Conservation (phyloP, 2,329 filamentous ascomycete genomes). For the Ceratocystis cacaofunesta region DNA sequence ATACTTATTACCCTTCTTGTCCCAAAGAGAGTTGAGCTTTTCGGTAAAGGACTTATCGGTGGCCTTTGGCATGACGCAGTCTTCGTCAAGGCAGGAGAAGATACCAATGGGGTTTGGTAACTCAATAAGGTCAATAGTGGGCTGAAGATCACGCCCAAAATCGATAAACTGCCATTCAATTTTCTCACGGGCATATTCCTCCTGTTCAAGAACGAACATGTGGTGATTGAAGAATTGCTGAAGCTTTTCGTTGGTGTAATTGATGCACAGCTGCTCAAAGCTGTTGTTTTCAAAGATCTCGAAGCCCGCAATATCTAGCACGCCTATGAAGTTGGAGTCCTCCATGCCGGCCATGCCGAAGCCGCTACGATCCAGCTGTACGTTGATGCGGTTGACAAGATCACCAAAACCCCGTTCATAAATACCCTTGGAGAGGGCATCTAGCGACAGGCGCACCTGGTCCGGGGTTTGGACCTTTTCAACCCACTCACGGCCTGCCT, state of each 20-base stretch:
- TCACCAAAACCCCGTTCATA: constrained; percentile 94
- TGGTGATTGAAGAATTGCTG: constrained; percentile 99
- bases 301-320: constrained; percentile 96
- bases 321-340: constrained; percentile 90
- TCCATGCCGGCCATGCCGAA: constrained; percentile 56
- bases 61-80: constrained; percentile 97
- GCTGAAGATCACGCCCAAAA: constrained; percentile 91
- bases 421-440: constrained; percentile 90
- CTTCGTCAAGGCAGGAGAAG: constrained; percentile 94
- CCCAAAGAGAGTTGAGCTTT: constrained; percentile 93
- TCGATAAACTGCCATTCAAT: constrained; percentile 99
- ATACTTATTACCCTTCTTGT: constrained; percentile 90
- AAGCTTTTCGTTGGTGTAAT: constrained; percentile 98
- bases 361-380: constrained; percentile 73
- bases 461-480: constrained; percentile 97
- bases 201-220: constrained; percentile 98
- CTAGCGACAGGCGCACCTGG: constrained; percentile 77
- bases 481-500: constrained; percentile 94
- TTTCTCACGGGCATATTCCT: constrained; percentile 92
- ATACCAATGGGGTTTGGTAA: constrained; percentile 94
- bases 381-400: constrained; percentile 81
- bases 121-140: constrained; percentile 95
- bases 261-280: constrained; percentile 98
- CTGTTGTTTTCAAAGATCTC: constrained; percentile 98
- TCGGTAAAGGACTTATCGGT: constrained; percentile 95